Evolutionary conservation across 2,329 filamentous ascomycete genomes (phyloP).

Genomic region (Botrytis fabae): DNA sequence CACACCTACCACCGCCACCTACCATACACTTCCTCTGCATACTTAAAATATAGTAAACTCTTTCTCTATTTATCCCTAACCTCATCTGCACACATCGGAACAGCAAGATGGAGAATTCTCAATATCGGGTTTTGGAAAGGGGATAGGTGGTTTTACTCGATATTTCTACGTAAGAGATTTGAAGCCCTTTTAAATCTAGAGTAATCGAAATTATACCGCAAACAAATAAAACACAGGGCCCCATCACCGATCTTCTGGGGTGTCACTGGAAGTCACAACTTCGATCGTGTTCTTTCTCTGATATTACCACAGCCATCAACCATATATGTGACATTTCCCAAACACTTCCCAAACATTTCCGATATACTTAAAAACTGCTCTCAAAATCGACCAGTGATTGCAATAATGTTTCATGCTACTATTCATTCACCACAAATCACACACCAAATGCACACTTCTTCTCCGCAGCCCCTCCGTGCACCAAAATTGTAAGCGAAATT

Average conservation of each 20-base stretch:
- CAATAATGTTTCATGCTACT: not conserved
- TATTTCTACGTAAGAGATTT: rapidly evolving
- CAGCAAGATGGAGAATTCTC: not conserved
- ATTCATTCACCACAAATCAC: not conserved
- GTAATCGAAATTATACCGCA: not conserved
- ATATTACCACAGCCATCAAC: no score
- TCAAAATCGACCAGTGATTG: not conserved
- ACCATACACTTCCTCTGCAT: not conserved
- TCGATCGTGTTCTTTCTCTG: no score
- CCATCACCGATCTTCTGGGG: not conserved
- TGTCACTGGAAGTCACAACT: not conserved
- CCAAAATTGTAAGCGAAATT: slow-evolving; percentile 9
- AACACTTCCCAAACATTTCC: not conserved
- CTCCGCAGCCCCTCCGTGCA: not conserved
- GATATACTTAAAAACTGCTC: rapidly evolving
- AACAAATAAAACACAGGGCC: not conserved
- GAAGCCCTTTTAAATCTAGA: rapidly evolving
- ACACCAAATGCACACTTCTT: not conserved
- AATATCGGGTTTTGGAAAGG: not conserved
- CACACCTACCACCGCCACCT: not conserved
- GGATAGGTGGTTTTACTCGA: not conserved
- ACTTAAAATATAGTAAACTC: not conserved
- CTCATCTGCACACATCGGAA: not conserved
- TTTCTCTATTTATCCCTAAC: not conserved
- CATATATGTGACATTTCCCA: not conserved